These are phyloP conservation scores for Wickerhamiella infanticola DNA, from an alignment of 1,139 yeast species.

Conservation along the genomic window DNA sequence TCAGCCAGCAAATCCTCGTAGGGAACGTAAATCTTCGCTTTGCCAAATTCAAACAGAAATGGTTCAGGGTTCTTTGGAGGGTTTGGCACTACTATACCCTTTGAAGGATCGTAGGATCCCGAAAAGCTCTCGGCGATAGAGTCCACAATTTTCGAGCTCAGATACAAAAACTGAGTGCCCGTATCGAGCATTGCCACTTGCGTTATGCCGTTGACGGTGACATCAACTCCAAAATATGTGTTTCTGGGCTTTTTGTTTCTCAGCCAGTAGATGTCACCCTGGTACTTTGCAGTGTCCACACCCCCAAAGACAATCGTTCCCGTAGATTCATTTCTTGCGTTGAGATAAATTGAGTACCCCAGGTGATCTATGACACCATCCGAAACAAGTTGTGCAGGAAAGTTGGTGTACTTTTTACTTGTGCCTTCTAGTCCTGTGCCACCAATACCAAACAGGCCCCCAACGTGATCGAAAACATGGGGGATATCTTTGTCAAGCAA, in stretches of 20 bases:
- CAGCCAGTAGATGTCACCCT: constrained; percentile 27
- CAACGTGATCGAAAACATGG: neutral
- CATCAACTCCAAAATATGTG: constrained; percentile 8
- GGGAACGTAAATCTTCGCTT: constrained; percentile 30
- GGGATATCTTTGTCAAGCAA: constrained; percentile 8
- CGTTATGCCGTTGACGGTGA: constrained; percentile 35
- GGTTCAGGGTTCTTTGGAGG: constrained; percentile 1
- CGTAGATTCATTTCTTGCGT: constrained; percentile 25
- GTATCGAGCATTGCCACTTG: constrained; percentile 29
- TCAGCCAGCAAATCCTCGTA: constrained; percentile 21
- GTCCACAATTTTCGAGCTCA: constrained; percentile 15
- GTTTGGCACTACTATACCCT: constrained; percentile 14
- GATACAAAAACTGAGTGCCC: constrained; percentile 20
- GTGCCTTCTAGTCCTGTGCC: constrained; percentile 5
- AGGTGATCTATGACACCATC: constrained; percentile 32
- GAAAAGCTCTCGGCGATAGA: constrained; percentile 8
- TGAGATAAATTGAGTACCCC: constrained; percentile 39
- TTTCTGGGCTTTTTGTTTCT: constrained; percentile 15
- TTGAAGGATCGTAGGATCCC: constrained; percentile 8
- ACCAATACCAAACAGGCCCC: constrained; percentile 9
- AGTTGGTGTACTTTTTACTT: constrained; percentile 22
- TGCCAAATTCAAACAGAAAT: constrained; percentile 27
- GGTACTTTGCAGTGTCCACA: constrained; percentile 36
- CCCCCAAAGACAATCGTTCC: constrained; percentile 47
- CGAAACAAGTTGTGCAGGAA: constrained; percentile 33